Evolutionary conservation across 2,329 filamentous ascomycete genomes (phyloP).

Genomic region (Alternaria sp.): DNA sequence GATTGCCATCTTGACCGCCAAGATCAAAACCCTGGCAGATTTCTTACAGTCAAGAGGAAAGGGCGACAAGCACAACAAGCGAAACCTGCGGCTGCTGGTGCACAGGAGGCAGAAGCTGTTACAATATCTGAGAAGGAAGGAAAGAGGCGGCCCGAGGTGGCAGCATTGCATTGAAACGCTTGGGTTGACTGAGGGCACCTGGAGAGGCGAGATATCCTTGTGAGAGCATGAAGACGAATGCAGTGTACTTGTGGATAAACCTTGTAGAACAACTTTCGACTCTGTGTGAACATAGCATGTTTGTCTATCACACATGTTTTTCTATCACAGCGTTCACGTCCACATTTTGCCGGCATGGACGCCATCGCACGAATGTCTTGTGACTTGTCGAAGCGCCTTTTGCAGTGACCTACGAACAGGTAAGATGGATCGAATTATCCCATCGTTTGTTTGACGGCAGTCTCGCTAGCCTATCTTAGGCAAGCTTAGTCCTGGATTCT

Average conservation of each 20-base stretch:
- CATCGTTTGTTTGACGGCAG: too few relatives aligned
- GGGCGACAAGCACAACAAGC: conserved; percentile 94
- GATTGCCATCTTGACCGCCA: conserved; percentile 91
- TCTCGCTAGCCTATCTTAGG: not conserved
- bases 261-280: not conserved
- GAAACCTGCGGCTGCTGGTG: conserved; percentile 84
- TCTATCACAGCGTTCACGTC: not conserved
- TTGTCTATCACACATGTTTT: not conserved
- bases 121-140: conserved; percentile 85
- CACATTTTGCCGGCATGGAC: not conserved
- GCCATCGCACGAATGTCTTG: not conserved
- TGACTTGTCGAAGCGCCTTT: not conserved
- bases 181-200: conserved; percentile 86
- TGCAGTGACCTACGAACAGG: not conserved
- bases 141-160: conserved; percentile 91
- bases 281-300: not conserved
- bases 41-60: conserved; percentile 75
- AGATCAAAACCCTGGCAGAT: conserved; percentile 83
- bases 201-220: conserved; percentile 87
- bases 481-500: not conserved
- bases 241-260: not conserved
- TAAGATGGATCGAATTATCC: not conserved
- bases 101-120: conserved; percentile 90
- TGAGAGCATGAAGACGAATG: conserved; percentile 49
- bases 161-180: conserved; percentile 83